Percentiles rank a stretch among this genome's conserved stretches.
phyloP scores from a whole-genome alignment of 306 rosid genomes.

The Pyrus betulifolia region DNA sequence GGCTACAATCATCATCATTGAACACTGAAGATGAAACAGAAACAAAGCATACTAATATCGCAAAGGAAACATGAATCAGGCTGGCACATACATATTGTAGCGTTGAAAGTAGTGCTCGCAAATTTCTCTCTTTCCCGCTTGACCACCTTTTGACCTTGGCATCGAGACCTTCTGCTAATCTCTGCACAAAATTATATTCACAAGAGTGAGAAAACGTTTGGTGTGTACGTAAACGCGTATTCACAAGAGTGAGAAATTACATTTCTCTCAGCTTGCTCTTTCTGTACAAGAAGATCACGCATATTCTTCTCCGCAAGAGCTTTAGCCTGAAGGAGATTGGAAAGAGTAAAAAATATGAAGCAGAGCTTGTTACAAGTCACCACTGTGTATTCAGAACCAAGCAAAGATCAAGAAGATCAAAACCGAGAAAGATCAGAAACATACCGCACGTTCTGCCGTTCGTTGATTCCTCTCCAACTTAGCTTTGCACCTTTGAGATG shows the following conservation, averaged over 20 bases:
- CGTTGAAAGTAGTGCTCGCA: constrained; percentile 93
- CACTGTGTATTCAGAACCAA: not conserved
- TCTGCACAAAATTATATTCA: constrained; percentile 46
- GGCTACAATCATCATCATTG: not conserved
- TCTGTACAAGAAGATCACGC: constrained; percentile 72
- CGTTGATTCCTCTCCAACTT: constrained; percentile 72
- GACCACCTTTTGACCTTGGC: constrained; percentile 96
- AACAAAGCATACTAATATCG: not conserved
- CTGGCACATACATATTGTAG: constrained; percentile 70
- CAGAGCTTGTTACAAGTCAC: constrained; percentile 10
- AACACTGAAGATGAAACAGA: not conserved
- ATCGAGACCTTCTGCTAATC: constrained; percentile 77
- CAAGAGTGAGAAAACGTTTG: constrained; percentile 12
- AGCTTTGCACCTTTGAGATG: constrained; percentile 77
- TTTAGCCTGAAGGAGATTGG: constrained; percentile 50
- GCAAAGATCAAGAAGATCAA: constrained; percentile 4
- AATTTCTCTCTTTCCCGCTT: constrained; percentile 81
- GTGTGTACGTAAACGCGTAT: not conserved
- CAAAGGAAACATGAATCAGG: not conserved
- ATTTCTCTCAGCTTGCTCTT: constrained; percentile 84
- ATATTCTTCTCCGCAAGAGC: constrained; percentile 91
- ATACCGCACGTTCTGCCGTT: constrained; percentile 84
- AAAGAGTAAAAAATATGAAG: constrained; percentile 24
- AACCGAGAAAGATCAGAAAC: constrained; percentile 22
- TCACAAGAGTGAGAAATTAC: constrained; percentile 30